phyloP scores from a whole-genome alignment of 73 alveolate species.

The Effrenium voratum region DNA sequence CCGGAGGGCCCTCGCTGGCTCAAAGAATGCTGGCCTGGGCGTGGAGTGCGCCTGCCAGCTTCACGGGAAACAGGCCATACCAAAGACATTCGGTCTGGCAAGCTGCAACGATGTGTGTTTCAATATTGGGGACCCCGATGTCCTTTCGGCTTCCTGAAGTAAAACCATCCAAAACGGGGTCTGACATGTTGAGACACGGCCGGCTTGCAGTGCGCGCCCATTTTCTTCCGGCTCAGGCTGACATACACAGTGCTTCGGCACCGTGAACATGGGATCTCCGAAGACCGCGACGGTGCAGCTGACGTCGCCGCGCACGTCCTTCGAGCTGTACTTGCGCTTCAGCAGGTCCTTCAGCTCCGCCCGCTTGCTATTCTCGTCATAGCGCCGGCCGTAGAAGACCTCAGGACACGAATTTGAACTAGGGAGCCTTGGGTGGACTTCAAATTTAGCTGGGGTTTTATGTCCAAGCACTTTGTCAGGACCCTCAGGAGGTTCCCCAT shows the following conservation, averaged over 20 bases:
- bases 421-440: not conserved
- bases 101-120: too few species aligned
- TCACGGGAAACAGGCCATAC: too few species aligned
- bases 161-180: too few species aligned
- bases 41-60: too few species aligned
- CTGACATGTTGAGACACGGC: too few species aligned
- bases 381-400: constrained; percentile 75
- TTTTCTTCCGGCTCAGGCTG: constrained; percentile 27
- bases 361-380: constrained; percentile 3
- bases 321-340: not conserved
- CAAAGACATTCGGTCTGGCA: too few species aligned
- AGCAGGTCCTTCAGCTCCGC: constrained; percentile 55
- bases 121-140: too few species aligned
- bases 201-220: not conserved
- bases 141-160: too few species aligned
- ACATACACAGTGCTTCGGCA: constrained; percentile 78
- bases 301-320: constrained; percentile 16
- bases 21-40: too few species aligned
- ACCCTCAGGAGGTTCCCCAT: too few species aligned
- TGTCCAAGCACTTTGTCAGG: too few species aligned
- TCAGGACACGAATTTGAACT: not conserved
- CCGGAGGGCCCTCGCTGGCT: too few species aligned
- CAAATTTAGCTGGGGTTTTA: not conserved
- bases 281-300: constrained; percentile 57
- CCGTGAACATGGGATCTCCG: constrained; percentile 69